Evolutionary conservation across 2,329 filamentous ascomycete genomes (phyloP).

Genomic region (Diaporthe sp.): DNA sequence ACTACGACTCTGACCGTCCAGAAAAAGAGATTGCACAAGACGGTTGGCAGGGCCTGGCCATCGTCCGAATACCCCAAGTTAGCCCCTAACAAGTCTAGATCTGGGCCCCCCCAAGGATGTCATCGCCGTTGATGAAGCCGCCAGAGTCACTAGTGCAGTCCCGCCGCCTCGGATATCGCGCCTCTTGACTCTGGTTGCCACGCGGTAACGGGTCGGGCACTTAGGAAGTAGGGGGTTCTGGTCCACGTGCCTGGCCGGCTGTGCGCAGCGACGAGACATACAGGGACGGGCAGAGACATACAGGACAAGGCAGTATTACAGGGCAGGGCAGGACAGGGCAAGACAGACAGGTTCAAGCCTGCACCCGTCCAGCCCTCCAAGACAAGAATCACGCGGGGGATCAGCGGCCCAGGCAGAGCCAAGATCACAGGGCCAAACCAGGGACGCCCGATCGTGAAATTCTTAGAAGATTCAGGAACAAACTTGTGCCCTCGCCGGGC

Average conservation of each 20-base stretch:
- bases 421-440: slow-evolving; percentile 13
- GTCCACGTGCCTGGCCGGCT: not conserved
- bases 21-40: slow-evolving; percentile 15
- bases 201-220: not conserved
- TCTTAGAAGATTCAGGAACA: not conserved
- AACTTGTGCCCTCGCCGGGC: not conserved
- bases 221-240: not conserved
- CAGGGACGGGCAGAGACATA: not conserved
- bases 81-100: slow-evolving; percentile 18
- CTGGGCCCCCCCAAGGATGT: not conserved
- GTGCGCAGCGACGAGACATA: slow-evolving; percentile 9
- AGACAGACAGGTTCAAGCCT: slow-evolving; percentile 8
- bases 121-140: slow-evolving; percentile 25
- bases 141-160: slow-evolving; percentile 13
- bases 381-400: slow-evolving; percentile 22
- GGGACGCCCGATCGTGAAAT: not conserved
- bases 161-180: slow-evolving; percentile 18
- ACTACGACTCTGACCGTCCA: not conserved
- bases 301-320: no score
- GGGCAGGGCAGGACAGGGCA: not conserved
- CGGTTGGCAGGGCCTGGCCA: slow-evolving; percentile 25
- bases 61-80: not conserved
- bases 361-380: slow-evolving; percentile 21
- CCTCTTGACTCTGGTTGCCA: slow-evolving; percentile 13
- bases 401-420: slow-evolving; percentile 17